These are phyloP conservation scores for Malassezia pachydermatis DNA, from an alignment of 1,284 basidiomycete genomes.

Conservation along the genomic window DNA sequence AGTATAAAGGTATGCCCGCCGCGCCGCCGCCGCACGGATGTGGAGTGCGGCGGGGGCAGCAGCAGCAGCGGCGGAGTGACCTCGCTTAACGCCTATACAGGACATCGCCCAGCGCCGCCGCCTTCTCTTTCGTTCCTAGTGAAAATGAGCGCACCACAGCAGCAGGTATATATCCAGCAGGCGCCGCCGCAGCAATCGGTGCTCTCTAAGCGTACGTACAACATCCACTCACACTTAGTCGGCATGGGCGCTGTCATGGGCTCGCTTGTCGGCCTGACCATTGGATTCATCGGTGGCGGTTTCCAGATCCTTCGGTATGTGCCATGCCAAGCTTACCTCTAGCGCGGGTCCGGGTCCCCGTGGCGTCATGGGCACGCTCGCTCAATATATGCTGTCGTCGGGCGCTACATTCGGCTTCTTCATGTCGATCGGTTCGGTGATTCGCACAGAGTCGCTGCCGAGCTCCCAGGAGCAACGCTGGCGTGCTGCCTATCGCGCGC, in stretches of 20 bases:
- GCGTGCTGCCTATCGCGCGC: conserved; percentile 15
- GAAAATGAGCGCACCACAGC: conserved; percentile 12
- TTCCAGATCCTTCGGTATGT: conserved; percentile 40
- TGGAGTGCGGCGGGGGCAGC: no score
- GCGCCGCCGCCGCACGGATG: neutral
- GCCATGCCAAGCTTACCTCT: neutral
- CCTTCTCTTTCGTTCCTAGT: neutral
- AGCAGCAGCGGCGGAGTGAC: no score
- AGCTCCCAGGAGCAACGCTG: conserved; percentile 10
- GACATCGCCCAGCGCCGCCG: no score
- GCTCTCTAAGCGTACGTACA: conserved; percentile 13
- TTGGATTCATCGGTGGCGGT: conserved; percentile 43
- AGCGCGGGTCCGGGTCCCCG: conserved; percentile 38
- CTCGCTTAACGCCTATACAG: conserved; percentile 4
- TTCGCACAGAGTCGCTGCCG: conserved; percentile 29
- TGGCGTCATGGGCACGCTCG: conserved; percentile 33
- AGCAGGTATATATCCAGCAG: conserved; percentile 18
- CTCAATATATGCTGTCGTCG: conserved; percentile 41
- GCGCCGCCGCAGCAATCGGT: conserved; percentile 5
- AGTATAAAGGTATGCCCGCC: neutral
- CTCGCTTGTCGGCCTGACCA: conserved; percentile 38
- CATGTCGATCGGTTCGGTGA: conserved; percentile 43
- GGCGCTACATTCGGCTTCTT: conserved; percentile 45
- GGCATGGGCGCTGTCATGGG: conserved; percentile 46
- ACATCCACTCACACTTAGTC: conserved; percentile 17